These are phyloP conservation scores for Lanmaoa rubissima DNA, from an alignment of 768 basidiomycete genomes.

Conservation along the genomic window DNA sequence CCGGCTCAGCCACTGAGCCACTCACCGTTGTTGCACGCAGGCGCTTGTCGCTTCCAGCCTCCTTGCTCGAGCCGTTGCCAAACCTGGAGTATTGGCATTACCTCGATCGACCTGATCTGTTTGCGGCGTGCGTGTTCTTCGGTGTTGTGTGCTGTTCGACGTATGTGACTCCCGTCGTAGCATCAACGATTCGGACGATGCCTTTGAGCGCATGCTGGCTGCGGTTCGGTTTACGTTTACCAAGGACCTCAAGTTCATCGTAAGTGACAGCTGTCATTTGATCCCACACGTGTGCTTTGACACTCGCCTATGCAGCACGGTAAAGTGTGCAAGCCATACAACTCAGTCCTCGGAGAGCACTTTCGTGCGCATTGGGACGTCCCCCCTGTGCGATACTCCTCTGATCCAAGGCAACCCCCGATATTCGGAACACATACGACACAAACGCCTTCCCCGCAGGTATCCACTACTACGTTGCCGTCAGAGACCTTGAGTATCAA, in stretches of 20 bases:
- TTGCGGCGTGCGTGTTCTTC: slow-evolving; percentile 73
- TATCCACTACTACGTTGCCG: slow-evolving; percentile 20
- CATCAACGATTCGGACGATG: slow-evolving; percentile 88
- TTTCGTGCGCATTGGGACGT: slow-evolving; percentile 89
- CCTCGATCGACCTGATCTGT: slow-evolving; percentile 86
- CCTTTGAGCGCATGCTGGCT: slow-evolving; percentile 95
- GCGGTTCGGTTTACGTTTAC: slow-evolving; percentile 85
- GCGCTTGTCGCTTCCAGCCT: slow-evolving; percentile 90
- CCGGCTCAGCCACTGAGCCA: slow-evolving; percentile 5
- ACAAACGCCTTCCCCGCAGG: slow-evolving; percentile 25
- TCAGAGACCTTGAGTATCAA: slow-evolving; percentile 53
- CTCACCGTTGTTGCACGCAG: slow-evolving; percentile 39
- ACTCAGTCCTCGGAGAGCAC: slow-evolving; percentile 84
- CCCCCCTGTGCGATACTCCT: slow-evolving; percentile 53
- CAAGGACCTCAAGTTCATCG: slow-evolving; percentile 92
- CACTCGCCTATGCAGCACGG: slow-evolving; percentile 56
- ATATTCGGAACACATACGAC: slow-evolving; percentile 43
- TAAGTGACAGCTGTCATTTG: slow-evolving; percentile 36
- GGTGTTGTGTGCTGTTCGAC: not conserved
- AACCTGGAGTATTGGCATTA: slow-evolving; percentile 98
- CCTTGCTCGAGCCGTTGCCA: slow-evolving; percentile 88
- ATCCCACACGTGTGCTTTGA: not conserved
- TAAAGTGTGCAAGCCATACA: slow-evolving; percentile 92
- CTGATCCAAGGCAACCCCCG: slow-evolving; percentile 46
- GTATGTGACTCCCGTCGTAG: slow-evolving; percentile 39